phyloP scores from a whole-genome alignment of 1,284 basidiomycete species.

The Rhodotorula sp. region DNA sequence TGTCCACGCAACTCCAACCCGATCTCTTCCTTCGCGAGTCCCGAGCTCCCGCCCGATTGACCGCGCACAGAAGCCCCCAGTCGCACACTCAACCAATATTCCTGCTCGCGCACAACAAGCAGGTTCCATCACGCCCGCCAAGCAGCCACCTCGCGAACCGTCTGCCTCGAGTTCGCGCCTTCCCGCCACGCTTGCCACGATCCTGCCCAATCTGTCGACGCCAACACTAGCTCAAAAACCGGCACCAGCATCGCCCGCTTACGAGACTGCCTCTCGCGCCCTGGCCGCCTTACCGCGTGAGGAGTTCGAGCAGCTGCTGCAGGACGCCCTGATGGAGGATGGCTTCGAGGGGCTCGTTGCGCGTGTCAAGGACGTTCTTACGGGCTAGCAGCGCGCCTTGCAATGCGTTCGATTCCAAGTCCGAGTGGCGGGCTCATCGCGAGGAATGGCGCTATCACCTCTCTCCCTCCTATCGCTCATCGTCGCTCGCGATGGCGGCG shows the following conservation, averaged over 20 bases:
- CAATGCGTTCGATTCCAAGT: too few relatives aligned
- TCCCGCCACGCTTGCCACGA: not conserved
- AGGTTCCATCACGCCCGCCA: not conserved
- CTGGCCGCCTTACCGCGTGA: not conserved
- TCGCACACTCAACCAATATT: too few relatives aligned
- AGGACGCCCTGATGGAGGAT: conserved; percentile 20
- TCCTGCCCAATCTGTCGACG: conserved; percentile 8
- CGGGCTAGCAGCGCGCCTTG: not conserved
- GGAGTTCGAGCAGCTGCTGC: conserved; percentile 10
- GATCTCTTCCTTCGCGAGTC: too few relatives aligned
- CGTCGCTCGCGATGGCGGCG: too few relatives aligned
- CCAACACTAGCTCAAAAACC: not conserved
- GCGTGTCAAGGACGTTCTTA: conserved; percentile 8
- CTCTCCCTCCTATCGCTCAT: too few relatives aligned
- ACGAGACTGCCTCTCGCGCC: not conserved
- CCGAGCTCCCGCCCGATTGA: too few relatives aligned
- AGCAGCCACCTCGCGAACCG: not conserved
- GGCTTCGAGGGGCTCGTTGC: conserved; percentile 23
- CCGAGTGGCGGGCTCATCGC: too few relatives aligned
- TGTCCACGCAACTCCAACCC: too few relatives aligned
- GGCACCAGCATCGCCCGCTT: not conserved
- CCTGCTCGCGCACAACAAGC: not conserved
- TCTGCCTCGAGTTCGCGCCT: not conserved
- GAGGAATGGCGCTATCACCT: too few relatives aligned
- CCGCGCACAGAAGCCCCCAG: too few relatives aligned